Evolutionary conservation across 345 rosid genomes (phyloP).

Genomic region (Gossypium australe): DNA sequence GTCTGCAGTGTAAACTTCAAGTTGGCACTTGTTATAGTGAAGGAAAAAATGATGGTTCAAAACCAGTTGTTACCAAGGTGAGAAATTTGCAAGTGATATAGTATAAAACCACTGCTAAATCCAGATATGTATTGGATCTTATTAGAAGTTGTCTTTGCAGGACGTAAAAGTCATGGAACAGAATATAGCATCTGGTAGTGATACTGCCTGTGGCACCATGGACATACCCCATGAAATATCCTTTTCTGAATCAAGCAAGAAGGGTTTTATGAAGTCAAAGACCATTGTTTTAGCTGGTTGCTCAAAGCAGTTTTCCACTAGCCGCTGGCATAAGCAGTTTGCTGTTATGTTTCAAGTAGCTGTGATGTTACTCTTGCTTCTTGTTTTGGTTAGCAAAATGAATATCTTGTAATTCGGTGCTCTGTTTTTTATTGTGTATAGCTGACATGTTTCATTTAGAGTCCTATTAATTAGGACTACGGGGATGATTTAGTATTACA

Average conservation of each 20-base stretch:
- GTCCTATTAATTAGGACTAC: neutral
- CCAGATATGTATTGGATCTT: conserved; percentile 14
- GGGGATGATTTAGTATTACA: neutral
- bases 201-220: conserved; percentile 9
- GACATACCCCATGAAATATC: conserved; percentile 2
- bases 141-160: conserved; percentile 29
- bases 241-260: conserved; percentile 2
- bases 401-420: neutral
- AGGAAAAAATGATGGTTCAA: conserved; percentile 21
- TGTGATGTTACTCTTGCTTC: conserved; percentile 34
- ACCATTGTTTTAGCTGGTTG: neutral
- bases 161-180: conserved; percentile 17
- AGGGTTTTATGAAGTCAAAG: too few species aligned
- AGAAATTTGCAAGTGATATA: conserved; percentile 22
- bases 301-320: conserved; percentile 18
- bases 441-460: neutral
- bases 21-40: conserved; percentile 3
- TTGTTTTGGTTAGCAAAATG: conserved; percentile 30
- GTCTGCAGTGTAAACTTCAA: conserved; percentile 34
- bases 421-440: neutral
- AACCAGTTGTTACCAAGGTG: conserved; percentile 37
- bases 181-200: neutral
- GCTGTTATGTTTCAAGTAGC: conserved; percentile 33
- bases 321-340: conserved; percentile 13
- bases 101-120: conserved; percentile 4